A percentile compares a stretch with the other conserved stretches of the same genome.
These are phyloP conservation scores for Carex myosuroides DNA, from an alignment of 176 grass and related monocot species.

Conservation along the genomic window DNA sequence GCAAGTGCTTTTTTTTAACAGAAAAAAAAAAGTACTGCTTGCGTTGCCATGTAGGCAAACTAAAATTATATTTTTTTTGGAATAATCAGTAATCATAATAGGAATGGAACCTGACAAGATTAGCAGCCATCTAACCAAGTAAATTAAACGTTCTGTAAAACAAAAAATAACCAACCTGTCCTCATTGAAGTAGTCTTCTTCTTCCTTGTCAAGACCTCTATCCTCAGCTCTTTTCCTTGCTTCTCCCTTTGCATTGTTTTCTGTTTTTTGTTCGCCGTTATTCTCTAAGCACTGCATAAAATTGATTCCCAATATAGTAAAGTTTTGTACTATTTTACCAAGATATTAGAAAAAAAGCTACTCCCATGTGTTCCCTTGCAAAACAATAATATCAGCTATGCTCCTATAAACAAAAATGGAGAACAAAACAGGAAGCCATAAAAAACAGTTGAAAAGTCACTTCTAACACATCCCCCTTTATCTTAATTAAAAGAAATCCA, in stretches of 20 bases:
- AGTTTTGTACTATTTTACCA: background rate
- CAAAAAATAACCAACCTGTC: constrained; percentile 41
- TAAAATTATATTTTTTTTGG: background rate
- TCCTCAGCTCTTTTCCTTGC: constrained; percentile 47
- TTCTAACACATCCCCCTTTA: background rate
- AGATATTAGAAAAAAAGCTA: background rate
- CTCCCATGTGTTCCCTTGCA: background rate
- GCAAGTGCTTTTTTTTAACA: background rate
- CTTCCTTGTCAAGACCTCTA: constrained; percentile 56
- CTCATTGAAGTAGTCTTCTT: constrained; percentile 72
- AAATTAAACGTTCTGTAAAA: background rate
- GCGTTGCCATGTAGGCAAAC: background rate
- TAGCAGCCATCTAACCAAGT: background rate
- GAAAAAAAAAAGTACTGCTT: background rate
- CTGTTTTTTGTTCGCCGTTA: constrained; percentile 21
- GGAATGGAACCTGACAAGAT: background rate
- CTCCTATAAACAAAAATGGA: constrained; percentile 1
- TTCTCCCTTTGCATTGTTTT: constrained; percentile 32
- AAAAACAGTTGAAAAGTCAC: background rate
- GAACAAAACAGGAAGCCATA: constrained; percentile 7
- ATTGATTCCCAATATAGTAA: constrained; percentile 16
- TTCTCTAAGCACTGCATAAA: constrained; percentile 47
- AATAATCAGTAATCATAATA: background rate
- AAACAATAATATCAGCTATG: constrained; percentile 19
- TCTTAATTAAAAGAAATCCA: background rate